Percentiles rank a stretch among this genome's conserved stretches.
Evolutionary conservation across 2,329 filamentous ascomycete genomes (phyloP).

Genomic region (Fusarium transvaalense): DNA sequence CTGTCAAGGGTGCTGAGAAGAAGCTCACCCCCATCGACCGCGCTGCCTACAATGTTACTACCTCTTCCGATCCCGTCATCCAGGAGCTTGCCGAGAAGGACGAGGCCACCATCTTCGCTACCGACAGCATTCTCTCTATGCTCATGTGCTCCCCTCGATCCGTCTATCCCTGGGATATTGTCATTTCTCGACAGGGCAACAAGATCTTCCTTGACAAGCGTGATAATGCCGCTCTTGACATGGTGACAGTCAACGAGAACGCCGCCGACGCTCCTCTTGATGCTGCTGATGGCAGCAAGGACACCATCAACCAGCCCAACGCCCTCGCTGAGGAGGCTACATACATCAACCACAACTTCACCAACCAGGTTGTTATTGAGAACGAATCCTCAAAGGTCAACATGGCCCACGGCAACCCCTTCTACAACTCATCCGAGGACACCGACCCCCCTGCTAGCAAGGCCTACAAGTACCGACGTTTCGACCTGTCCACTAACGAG

Average conservation of each 20-base stretch:
- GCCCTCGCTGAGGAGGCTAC: slow-evolving; percentile 97
- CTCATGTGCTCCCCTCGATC: slow-evolving; percentile 98
- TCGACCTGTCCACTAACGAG: slow-evolving; percentile 94
- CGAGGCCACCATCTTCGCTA: slow-evolving; percentile 96
- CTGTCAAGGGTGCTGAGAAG: slow-evolving; percentile 88
- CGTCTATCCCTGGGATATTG: slow-evolving; percentile 98
- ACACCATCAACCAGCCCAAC: slow-evolving; percentile 91
- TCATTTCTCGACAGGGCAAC: slow-evolving; percentile 91
- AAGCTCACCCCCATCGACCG: slow-evolving; percentile 91
- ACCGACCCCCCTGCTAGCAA: slow-evolving; percentile 95
- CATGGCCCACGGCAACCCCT: slow-evolving; percentile 92
- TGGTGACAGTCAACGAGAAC: slow-evolving; percentile 99
- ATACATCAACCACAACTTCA: slow-evolving; percentile 99
- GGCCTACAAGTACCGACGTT: slow-evolving; percentile 97
- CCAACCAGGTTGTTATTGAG: slow-evolving; percentile 93
- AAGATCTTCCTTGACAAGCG: slow-evolving; percentile 99
- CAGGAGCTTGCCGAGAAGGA: slow-evolving; percentile 96
- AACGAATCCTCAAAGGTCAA: slow-evolving; percentile 81
- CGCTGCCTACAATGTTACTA: slow-evolving; percentile 97
- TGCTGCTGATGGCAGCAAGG: slow-evolving; percentile 90
- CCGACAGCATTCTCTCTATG: slow-evolving; percentile 97
- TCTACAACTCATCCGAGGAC: slow-evolving; percentile 95
- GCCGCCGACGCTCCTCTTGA: slow-evolving; percentile 95
- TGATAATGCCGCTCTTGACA: slow-evolving; percentile 91
- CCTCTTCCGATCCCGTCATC: slow-evolving; percentile 94